These are phyloP conservation scores for Xylona heveae DNA, from an alignment of 495 filamentous ascomycete species.

Conservation along the genomic window DNA sequence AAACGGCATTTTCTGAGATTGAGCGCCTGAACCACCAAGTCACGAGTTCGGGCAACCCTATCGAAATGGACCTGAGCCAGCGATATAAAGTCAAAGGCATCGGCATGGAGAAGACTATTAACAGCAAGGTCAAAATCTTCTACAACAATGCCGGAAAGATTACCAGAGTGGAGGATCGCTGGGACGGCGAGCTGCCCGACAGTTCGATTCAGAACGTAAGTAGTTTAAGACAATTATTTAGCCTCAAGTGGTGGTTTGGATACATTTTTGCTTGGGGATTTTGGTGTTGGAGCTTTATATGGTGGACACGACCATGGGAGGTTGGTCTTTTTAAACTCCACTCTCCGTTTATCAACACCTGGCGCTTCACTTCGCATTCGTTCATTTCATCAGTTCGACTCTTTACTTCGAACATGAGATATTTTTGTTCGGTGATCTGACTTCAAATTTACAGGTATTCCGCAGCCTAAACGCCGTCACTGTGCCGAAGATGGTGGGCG, in stretches of 20 bases:
- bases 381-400: no score
- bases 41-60: conserved; percentile 29
- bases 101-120: conserved; percentile 27
- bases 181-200: conserved; percentile 31
- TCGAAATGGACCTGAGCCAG: conserved; percentile 27
- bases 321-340: conserved; percentile 7
- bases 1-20: conserved; percentile 22
- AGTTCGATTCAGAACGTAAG: conserved; percentile 23
- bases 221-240: conserved; percentile 17
- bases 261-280: conserved; percentile 17
- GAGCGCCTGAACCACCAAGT: conserved; percentile 27
- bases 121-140: conserved; percentile 24
- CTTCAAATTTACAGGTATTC: conserved; percentile 25
- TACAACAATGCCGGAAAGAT: conserved; percentile 23
- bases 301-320: conserved; percentile 14
- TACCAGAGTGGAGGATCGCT: conserved; percentile 30
- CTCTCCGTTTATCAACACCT: background rate
- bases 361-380: background rate
- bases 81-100: conserved; percentile 30
- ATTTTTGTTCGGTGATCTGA: no score
- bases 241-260: conserved; percentile 18
- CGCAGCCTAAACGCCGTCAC: conserved; percentile 30
- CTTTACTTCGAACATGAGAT: conserved; percentile 8
- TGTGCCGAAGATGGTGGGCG: conserved; percentile 30
- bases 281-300: conserved; percentile 17